Evolutionary conservation across 805 yeast species (phyloP).

Genomic region (Sugiyamaella floridensis): DNA sequence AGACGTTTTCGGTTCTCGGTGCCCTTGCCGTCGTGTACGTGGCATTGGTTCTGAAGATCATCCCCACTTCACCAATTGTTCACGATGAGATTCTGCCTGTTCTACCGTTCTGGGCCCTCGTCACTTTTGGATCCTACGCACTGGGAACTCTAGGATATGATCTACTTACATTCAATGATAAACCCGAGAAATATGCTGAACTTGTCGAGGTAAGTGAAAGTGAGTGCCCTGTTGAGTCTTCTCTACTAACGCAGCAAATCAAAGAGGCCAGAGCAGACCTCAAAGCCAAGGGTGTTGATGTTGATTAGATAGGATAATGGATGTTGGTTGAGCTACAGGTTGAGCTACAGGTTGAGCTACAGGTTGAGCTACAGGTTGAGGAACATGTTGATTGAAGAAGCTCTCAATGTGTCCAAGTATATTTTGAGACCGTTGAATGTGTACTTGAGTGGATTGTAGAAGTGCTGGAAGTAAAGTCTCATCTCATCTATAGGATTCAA

Average conservation of each 20-base stretch:
- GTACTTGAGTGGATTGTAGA: too few relatives aligned
- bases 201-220: constrained; percentile 37
- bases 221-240: background rate
- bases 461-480: background rate
- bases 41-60: constrained; percentile 43
- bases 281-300: constrained; percentile 48
- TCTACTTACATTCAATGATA: constrained; percentile 61
- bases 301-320: constrained; percentile 19
- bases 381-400: background rate
- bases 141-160: constrained; percentile 64
- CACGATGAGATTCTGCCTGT: constrained; percentile 53
- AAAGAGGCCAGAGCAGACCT: constrained; percentile 57
- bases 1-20: constrained; percentile 43
- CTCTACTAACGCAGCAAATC: constrained; percentile 34
- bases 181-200: constrained; percentile 59
- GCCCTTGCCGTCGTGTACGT: constrained; percentile 47
- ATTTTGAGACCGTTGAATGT: too few relatives aligned
- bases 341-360: too few relatives aligned
- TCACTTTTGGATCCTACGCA: constrained; percentile 62
- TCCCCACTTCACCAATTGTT: constrained; percentile 47
- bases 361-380: too few relatives aligned
- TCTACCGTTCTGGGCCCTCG: constrained; percentile 64
- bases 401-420: too few relatives aligned
- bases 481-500: background rate
- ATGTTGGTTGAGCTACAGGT: too few relatives aligned